phyloP scores from a whole-genome alignment of 805 yeast species.

The Kluyveromyces siamensis region DNA sequence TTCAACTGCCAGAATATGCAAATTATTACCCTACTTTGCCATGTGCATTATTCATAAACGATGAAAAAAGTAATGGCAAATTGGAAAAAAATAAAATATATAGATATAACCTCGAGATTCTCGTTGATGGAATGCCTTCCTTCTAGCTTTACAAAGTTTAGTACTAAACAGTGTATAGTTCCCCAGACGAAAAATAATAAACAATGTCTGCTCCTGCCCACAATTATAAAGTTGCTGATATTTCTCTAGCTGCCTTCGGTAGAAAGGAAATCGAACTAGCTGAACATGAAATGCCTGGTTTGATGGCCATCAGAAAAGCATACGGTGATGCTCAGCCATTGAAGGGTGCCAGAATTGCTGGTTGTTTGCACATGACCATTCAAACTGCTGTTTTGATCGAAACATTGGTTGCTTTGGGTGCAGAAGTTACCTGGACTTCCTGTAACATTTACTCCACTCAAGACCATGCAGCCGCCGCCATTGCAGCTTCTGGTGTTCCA shows the following conservation, averaged over 20 bases:
- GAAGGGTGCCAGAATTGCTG: slow-evolving; percentile 97
- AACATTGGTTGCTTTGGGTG: slow-evolving; percentile 95
- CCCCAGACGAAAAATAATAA: neutral
- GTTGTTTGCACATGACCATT: slow-evolving; percentile 98
- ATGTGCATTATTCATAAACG: neutral
- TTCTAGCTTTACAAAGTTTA: no score
- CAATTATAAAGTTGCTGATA: slow-evolving; percentile 93
- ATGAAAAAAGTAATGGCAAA: neutral
- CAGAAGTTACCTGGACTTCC: slow-evolving; percentile 98
- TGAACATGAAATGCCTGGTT: slow-evolving; percentile 99
- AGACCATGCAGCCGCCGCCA: slow-evolving; percentile 99
- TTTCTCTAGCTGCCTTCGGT: slow-evolving; percentile 98
- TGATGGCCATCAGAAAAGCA: slow-evolving; percentile 91
- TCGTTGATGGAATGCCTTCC: no score
- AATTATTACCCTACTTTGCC: neutral
- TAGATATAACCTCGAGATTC: neutral
- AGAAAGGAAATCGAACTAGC: slow-evolving; percentile 98
- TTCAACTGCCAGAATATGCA: no score
- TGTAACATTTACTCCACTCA: slow-evolving; percentile 99
- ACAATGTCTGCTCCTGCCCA: slow-evolving; percentile 52
- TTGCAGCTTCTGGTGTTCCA: slow-evolving; percentile 98
- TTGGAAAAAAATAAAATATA: neutral
- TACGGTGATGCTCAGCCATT: slow-evolving; percentile 91
- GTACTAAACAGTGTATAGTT: neutral
- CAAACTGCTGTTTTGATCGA: slow-evolving; percentile 98